phyloP scores from a whole-genome alignment of 208 protist species.

The Trypanosoma avium region DNA sequence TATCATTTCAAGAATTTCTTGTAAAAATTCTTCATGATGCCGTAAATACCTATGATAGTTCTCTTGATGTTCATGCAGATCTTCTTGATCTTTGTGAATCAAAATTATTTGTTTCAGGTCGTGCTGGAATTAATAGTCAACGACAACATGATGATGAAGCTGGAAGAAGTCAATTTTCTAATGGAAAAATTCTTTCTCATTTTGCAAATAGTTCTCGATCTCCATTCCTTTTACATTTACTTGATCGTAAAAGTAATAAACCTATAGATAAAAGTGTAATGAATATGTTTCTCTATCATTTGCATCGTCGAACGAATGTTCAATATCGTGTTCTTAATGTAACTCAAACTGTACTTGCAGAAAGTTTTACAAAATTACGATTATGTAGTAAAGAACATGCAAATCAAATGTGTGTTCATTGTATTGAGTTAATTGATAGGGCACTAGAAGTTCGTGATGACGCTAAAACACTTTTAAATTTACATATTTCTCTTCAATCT shows the following conservation, averaged over 20 bases:
- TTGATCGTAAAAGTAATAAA: slow-evolving; percentile 46
- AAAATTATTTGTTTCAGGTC: slow-evolving; percentile 66
- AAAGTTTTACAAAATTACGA: slow-evolving; percentile 77
- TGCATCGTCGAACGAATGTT: slow-evolving; percentile 84
- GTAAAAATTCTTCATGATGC: slow-evolving; percentile 83
- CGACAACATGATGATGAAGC: slow-evolving; percentile 3
- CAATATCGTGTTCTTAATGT: slow-evolving; percentile 81
- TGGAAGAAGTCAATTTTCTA: slow-evolving; percentile 24
- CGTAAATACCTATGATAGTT: slow-evolving; percentile 73
- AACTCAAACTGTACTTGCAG: slow-evolving; percentile 54
- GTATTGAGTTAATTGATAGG: slow-evolving; percentile 69
- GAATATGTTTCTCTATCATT: slow-evolving; percentile 86
- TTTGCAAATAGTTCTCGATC: slow-evolving; percentile 76
- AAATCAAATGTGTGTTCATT: slow-evolving; percentile 70
- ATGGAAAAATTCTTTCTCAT: slow-evolving; percentile 71
- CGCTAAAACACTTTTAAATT: slow-evolving; percentile 77
- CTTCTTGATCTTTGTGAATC: slow-evolving; percentile 78
- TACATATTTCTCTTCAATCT: slow-evolving; percentile 80
- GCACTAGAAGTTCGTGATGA: slow-evolving; percentile 83
- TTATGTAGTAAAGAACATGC: slow-evolving; percentile 76
- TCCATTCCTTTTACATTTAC: slow-evolving; percentile 63
- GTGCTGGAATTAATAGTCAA: not conserved
- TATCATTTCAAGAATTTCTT: slow-evolving; percentile 86
- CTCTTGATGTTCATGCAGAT: slow-evolving; percentile 72
- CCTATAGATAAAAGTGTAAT: slow-evolving; percentile 74